phyloP scores from a whole-genome alignment of 2,329 filamentous ascomycete species.

The Trichoderma sp. region DNA sequence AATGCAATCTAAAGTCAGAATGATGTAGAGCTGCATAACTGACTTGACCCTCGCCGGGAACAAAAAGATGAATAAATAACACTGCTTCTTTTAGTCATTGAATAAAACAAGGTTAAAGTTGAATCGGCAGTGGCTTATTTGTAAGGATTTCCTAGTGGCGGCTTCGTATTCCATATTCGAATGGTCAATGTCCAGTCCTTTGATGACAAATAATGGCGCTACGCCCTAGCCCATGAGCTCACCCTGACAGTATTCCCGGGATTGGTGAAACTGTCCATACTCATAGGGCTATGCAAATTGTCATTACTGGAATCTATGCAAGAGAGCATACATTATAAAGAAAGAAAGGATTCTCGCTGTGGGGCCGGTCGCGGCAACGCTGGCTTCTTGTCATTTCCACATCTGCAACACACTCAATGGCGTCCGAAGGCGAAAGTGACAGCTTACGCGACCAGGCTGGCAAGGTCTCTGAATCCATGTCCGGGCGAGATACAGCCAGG shows the following conservation, averaged over 20 bases:
- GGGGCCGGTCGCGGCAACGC: not conserved
- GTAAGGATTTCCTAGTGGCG: not conserved
- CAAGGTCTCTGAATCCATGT: not conserved
- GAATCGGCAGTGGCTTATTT: not conserved
- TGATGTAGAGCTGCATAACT: not conserved
- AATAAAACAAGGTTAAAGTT: not conserved
- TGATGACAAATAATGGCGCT: not conserved
- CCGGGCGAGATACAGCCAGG: not conserved
- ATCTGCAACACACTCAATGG: not conserved
- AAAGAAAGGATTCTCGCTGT: not conserved
- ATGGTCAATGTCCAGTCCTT: too few species aligned
- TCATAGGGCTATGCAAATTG: not conserved
- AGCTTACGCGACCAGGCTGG: not conserved
- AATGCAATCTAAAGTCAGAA: not conserved
- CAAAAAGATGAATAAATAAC: not conserved
- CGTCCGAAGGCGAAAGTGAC: not conserved
- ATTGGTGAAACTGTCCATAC: not conserved
- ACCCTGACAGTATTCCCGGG: not conserved
- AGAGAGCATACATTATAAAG: not conserved
- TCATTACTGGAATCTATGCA: not conserved
- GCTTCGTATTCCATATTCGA: not conserved
- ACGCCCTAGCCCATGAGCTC: not conserved
- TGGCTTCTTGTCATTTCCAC: not conserved
- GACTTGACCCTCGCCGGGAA: too few species aligned
- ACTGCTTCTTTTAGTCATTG: not conserved